A percentile compares a stretch with the other conserved stretches of the same genome.
phyloP scores from a whole-genome alignment of 495 filamentous ascomycete genomes.

The Astrocystis sublimbata region DNA sequence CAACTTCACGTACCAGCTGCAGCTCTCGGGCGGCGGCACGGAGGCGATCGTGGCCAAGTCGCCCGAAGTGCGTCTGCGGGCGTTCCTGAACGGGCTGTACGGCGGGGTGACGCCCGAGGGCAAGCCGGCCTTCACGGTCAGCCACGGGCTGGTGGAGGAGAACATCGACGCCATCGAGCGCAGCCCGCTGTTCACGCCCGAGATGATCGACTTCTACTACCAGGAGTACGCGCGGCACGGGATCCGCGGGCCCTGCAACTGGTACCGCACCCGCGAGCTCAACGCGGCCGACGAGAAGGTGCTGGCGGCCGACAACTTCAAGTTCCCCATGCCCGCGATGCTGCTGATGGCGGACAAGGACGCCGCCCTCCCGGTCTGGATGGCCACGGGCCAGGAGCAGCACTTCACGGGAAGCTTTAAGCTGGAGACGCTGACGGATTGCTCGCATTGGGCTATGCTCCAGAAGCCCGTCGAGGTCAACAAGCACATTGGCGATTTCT shows the following conservation, averaged over 20 bases:
- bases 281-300: constrained; percentile 76
- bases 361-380: constrained; percentile 61
- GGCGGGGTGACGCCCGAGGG: constrained; percentile 60
- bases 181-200: constrained; percentile 57
- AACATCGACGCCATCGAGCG: constrained; percentile 53
- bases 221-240: constrained; percentile 65
- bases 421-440: constrained; percentile 51
- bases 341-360: constrained; percentile 75
- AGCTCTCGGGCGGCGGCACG: constrained; percentile 66
- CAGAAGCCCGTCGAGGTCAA: constrained; percentile 61
- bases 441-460: constrained; percentile 70
- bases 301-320: constrained; percentile 39
- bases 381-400: constrained; percentile 68
- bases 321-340: constrained; percentile 67
- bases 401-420: constrained; percentile 60
- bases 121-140: constrained; percentile 53
- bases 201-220: constrained; percentile 77
- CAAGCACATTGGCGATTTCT: constrained; percentile 40
- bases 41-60: constrained; percentile 60
- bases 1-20: constrained; percentile 82
- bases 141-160: constrained; percentile 56
- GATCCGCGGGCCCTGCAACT: constrained; percentile 76
- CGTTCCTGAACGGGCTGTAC: constrained; percentile 69
- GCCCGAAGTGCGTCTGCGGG: constrained; percentile 55
- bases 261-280: constrained; percentile 72